Evolutionary conservation across 2,329 filamentous ascomycete genomes (phyloP).

Genomic region (Daldinia sp.): DNA sequence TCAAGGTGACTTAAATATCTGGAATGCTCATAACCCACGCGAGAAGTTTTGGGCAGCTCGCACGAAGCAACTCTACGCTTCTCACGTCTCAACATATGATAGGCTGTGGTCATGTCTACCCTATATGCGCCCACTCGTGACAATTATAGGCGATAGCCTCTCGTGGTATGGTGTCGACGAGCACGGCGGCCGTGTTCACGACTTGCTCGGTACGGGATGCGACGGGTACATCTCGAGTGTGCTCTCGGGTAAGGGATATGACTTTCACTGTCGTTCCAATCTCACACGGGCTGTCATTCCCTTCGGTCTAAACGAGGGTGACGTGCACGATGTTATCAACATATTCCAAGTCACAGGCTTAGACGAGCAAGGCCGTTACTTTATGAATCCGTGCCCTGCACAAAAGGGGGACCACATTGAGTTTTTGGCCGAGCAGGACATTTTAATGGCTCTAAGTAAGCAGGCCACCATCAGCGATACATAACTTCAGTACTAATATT

Average conservation of each 20-base stretch:
- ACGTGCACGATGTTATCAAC: conserved; percentile 87
- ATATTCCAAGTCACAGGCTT: conserved; percentile 86
- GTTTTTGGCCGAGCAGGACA: conserved; percentile 81
- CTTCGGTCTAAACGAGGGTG: conserved; percentile 72
- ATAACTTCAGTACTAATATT: neutral
- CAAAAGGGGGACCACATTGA: conserved; percentile 68
- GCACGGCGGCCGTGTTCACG: conserved; percentile 75
- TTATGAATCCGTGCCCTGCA: conserved; percentile 73
- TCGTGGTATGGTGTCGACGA: conserved; percentile 66
- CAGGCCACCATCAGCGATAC: conserved; percentile 10
- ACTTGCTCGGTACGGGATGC: conserved; percentile 82
- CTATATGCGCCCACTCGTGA: conserved; percentile 77
- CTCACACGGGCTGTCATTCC: conserved; percentile 75
- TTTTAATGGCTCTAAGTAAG: conserved; percentile 67
- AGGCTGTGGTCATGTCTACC: conserved; percentile 81
- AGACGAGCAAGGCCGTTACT: conserved; percentile 76
- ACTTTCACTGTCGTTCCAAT: conserved; percentile 87
- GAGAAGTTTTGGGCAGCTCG: conserved; percentile 85
- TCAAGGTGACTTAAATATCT: conserved; percentile 77
- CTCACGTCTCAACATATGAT: conserved; percentile 76
- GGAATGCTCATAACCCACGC: conserved; percentile 77
- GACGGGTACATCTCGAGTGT: conserved; percentile 85
- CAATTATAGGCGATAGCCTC: conserved; percentile 74
- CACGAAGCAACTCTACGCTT: conserved; percentile 79
- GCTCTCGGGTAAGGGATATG: conserved; percentile 64